These are phyloP conservation scores for Salix purpurea DNA, from an alignment of 345 rosid species.

Conservation along the genomic window DNA sequence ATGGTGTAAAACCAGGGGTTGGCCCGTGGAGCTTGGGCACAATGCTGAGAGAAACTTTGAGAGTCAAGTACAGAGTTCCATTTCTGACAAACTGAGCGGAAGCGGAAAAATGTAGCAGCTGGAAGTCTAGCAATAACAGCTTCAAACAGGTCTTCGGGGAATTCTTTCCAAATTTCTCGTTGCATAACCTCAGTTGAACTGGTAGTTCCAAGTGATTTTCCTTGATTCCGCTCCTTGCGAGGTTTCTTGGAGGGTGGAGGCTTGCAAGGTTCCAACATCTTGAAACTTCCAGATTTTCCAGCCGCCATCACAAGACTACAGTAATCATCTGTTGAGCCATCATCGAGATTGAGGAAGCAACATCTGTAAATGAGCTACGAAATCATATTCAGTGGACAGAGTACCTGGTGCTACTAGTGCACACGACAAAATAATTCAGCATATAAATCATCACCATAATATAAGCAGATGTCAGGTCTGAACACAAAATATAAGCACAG, in stretches of 20 bases:
- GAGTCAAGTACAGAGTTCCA: conserved; percentile 79
- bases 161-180: conserved; percentile 81
- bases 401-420: neutral
- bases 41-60: conserved; percentile 69
- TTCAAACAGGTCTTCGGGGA: conserved; percentile 92
- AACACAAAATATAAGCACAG: neutral
- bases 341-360: conserved; percentile 56
- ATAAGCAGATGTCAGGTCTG: neutral
- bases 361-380: conserved; percentile 43
- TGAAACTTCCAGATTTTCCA: conserved; percentile 62
- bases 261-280: conserved; percentile 65
- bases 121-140: conserved; percentile 92
- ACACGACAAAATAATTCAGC: neutral
- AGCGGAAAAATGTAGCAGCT: conserved; percentile 70
- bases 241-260: conserved; percentile 67
- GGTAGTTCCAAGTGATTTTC: conserved; percentile 39
- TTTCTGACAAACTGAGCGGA: conserved; percentile 76
- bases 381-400: neutral
- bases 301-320: conserved; percentile 66
- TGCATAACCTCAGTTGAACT: conserved; percentile 57
- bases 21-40: conserved; percentile 49
- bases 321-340: conserved; percentile 59
- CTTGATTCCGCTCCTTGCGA: conserved; percentile 66
- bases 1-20: conserved; percentile 91
- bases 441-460: neutral